Percentiles rank a stretch among this genome's conserved stretches.
Evolutionary conservation across 2,329 filamentous ascomycete species (phyloP).

Genomic region (Xylaria sp.): DNA sequence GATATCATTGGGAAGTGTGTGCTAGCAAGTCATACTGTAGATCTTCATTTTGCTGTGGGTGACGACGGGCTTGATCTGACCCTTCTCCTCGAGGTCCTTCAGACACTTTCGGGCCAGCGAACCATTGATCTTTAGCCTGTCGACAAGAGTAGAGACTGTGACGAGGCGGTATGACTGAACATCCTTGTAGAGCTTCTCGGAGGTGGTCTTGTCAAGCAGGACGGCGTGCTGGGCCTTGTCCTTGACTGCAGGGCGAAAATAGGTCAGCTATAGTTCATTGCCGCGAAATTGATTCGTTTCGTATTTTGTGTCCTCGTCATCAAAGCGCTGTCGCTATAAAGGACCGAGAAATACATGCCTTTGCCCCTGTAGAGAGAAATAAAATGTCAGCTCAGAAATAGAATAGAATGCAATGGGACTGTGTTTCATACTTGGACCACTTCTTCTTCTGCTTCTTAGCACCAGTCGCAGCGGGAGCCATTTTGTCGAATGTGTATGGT

Average conservation of each 20-base stretch:
- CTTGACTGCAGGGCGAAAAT: constrained; percentile 74
- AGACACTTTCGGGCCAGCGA: constrained; percentile 92
- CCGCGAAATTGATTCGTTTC: constrained; percentile 20
- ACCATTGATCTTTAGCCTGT: constrained; percentile 99
- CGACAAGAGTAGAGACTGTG: constrained; percentile 97
- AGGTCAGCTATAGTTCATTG: constrained; percentile 39
- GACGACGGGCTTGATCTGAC: constrained; percentile 97
- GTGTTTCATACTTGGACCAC: constrained; percentile 70
- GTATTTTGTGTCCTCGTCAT: constrained; percentile 29
- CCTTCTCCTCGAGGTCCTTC: constrained; percentile 95
- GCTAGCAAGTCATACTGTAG: constrained; percentile 74
- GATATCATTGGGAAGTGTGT: constrained; percentile 1
- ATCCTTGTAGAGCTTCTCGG: constrained; percentile 99
- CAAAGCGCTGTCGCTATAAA: constrained; percentile 30
- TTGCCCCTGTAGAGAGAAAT: constrained; percentile 46
- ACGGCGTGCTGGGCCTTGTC: constrained; percentile 99
- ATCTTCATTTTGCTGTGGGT: constrained; percentile 97
- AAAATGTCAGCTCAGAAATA: constrained; percentile 36
- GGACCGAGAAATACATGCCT: constrained; percentile 44
- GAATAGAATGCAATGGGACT: constrained; percentile 35
- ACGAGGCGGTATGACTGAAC: constrained; percentile 99
- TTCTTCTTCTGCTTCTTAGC: constrained; percentile 88
- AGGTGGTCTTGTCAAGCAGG: constrained; percentile 96
- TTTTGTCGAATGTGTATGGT: constrained; percentile 53
- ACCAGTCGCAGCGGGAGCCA: constrained; percentile 67